These are phyloP conservation scores for Pseudogymnoascus pannorum DNA, from an alignment of 2,329 filamentous ascomycete genomes.

Conservation along the genomic window DNA sequence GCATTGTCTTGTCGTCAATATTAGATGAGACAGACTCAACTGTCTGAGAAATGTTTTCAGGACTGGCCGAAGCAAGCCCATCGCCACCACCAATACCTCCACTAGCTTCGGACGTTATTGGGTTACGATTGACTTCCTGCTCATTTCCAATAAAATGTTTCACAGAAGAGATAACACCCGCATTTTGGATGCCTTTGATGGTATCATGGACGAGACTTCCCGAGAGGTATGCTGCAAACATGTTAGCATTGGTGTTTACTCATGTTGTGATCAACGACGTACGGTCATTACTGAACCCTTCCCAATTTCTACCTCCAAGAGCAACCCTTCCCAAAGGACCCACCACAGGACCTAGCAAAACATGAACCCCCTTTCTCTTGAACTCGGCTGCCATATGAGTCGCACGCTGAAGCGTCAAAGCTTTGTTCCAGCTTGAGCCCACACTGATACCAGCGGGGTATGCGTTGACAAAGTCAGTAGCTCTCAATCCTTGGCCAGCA, in stretches of 20 bases:
- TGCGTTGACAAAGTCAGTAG: slow-evolving; percentile 74
- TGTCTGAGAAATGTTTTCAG: slow-evolving; percentile 44
- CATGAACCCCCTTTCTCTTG: slow-evolving; percentile 62
- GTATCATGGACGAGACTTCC: slow-evolving; percentile 73
- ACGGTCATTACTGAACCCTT: slow-evolving; percentile 77
- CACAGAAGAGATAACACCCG: slow-evolving; percentile 51
- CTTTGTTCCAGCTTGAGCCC: slow-evolving; percentile 82
- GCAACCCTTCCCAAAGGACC: slow-evolving; percentile 78
- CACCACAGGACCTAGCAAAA: slow-evolving; percentile 74
- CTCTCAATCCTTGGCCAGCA: slow-evolving; percentile 75
- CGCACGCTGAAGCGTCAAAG: slow-evolving; percentile 74
- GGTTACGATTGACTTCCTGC: slow-evolving; percentile 47
- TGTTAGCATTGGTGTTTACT: not conserved
- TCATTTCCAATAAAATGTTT: slow-evolving; percentile 61
- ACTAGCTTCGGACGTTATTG: slow-evolving; percentile 35
- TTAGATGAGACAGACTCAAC: slow-evolving; percentile 70
- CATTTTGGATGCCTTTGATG: slow-evolving; percentile 62
- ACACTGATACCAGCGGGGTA: slow-evolving; percentile 86
- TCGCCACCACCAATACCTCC: slow-evolving; percentile 62
- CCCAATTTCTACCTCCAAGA: slow-evolving; percentile 84
- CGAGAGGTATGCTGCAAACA: slow-evolving; percentile 59
- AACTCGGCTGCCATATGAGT: slow-evolving; percentile 69
- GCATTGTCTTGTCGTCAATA: slow-evolving; percentile 66
- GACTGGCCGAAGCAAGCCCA: slow-evolving; percentile 27
- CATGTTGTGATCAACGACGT: not conserved